A percentile compares a stretch with the other conserved stretches of the same genome.
Conservation (phyloP, 2,329 filamentous ascomycete species). For the Penicillium sp. region DNA sequence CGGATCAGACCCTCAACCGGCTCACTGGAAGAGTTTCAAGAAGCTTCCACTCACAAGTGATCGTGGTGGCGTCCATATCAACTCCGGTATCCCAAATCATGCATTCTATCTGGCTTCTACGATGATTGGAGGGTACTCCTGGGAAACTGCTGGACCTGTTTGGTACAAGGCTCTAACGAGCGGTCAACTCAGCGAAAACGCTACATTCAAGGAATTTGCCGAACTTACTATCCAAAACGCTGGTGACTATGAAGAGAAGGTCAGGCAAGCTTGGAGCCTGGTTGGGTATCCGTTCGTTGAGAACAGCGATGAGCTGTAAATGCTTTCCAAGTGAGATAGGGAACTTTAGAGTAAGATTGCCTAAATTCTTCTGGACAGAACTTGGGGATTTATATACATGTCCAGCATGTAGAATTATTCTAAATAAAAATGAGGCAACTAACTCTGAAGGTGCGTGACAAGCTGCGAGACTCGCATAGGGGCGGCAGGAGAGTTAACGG, state of each 20-base stretch:
- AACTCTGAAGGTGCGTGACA: too few species aligned
- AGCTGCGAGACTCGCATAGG: too few species aligned
- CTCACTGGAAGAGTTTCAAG: conserved; percentile 7
- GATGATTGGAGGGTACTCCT: conserved; percentile 58
- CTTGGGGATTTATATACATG: too few species aligned
- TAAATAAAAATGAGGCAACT: too few species aligned
- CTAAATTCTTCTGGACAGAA: too few species aligned
- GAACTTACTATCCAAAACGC: not conserved
- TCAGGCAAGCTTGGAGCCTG: conserved; percentile 3
- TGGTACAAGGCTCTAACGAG: conserved; percentile 25
- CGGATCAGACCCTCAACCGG: conserved; percentile 60
- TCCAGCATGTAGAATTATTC: too few species aligned
- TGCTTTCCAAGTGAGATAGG: too few species aligned
- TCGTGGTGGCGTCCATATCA: conserved; percentile 49
- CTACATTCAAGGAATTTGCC: conserved; percentile 8
- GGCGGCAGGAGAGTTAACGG: too few species aligned
- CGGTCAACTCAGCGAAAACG: conserved; percentile 3
- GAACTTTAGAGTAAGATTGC: too few species aligned
- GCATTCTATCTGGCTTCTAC: conserved; percentile 58
- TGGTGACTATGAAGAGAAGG: not conserved
- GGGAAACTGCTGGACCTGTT: conserved; percentile 36
- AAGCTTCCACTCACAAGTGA: not conserved
- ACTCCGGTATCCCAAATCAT: conserved; percentile 57
- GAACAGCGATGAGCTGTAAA: conserved; percentile 1
- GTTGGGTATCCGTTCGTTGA: conserved; percentile 2